Evolutionary conservation across 225 moss, liverwort and hornwort genomes (phyloP), one percentile per base, ranked within the genome.

Genomic region (Marchantia paleacea): DNA sequence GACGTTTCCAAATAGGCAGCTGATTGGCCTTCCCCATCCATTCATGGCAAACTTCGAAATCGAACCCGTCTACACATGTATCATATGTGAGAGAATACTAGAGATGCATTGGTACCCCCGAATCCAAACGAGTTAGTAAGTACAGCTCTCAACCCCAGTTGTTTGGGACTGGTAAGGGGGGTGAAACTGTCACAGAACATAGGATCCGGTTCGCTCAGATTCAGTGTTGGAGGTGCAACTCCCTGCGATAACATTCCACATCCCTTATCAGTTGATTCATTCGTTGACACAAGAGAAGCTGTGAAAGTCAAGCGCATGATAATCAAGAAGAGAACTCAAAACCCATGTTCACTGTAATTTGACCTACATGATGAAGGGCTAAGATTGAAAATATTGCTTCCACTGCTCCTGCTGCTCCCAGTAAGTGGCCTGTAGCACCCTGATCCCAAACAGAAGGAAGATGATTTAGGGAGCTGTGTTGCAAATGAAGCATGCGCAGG

Each of bases 81-180:
- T 28, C 57, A 77, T 16, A 86, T 52, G 72, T 86, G 80, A 39
- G 94, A 82, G 81, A 99, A 92, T 60, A 99, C 79, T 22, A 99
- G 88, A 8, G 93, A 90, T 55, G 95, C 99, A 82, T 99, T 99
- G 73, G 99, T 99, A 60, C 99, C 99, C 31, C 99, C 99, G 82
- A 99, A 99, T n/a, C 99, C 99, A 86, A 99, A 99, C 24, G 99
- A 99, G 71, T 99, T 99, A 53, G 94, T 95, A 65, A 99, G 82
- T 22, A 92, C 95, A 50, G 89, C 95, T 84, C 82, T 82, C n/a
- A 99, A 92, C 52, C 85, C 79, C 86, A 87, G 84, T 10, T 78
- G 50, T 82, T 84, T 99, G 28, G 91, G 72, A 15, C 73, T 82
- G 12, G 85, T 68, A 29, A 99, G 89, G 13, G 99, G 99, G 65